Evolutionary conservation across 2,329 filamentous ascomycete genomes (phyloP), one percentile per base, ranked within the genome.

Genomic region (Fusarium staphyleae): DNA sequence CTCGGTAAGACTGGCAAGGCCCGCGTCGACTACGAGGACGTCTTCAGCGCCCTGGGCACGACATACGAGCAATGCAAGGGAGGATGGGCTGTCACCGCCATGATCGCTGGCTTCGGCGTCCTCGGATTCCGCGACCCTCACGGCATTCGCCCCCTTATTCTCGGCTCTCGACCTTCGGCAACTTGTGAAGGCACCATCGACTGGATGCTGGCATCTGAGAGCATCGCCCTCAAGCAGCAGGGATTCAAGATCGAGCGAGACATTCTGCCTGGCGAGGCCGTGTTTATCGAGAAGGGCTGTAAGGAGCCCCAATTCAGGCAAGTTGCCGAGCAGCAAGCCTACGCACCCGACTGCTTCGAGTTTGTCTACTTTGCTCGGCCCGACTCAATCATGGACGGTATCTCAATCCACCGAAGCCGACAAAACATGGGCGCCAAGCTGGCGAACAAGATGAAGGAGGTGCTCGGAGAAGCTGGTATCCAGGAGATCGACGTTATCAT

Each of bases 161-260:
- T 96, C 6, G 92, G 92, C 39, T 89, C 86, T 45, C 83, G 91
- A 44, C 82, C 85, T 1, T 91, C 89, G 1, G 74, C 78, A 13
- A 88, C 80, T 0, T 51, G 85, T 39, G 81, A 84, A 30, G 79
- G 83, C 6, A 86, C 85, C 5, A 87, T 75, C 55, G 92, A 96
- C 73, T 96, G 96, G 78, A 91, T 96, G 83, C 85, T 96, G 79
- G 91, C 92, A 1, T 96, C 91, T 0, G 92, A 96, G 74, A 93
- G 89, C 8, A 86, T 96, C 43, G 91, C 91, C 7, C 78, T 96
- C 37, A 83, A 82, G 34, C 91, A 96, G 72, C 86, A 93, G 41
- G 91, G 90, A 13, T 96, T 95, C 76, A 79, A 74, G 33, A 81
- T 91, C 69, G 87, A 95, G 65, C 75, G 81, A 29, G 89, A 96